Evolutionary conservation across 805 yeast genomes (phyloP).

Genomic region (Wickerhamiella alocasiicola): DNA sequence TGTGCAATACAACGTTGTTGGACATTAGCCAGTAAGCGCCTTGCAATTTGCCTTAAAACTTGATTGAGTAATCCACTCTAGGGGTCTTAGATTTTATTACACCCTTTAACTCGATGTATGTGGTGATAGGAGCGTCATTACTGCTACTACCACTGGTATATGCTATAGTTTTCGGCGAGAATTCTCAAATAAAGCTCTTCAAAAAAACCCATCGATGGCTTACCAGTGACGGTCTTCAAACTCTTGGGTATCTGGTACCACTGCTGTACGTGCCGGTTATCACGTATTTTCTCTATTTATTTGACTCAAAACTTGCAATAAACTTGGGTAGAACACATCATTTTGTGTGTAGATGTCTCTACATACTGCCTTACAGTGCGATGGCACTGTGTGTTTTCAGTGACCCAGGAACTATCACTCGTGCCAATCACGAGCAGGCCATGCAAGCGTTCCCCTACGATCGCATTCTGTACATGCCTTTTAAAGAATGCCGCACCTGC

Average conservation of each 20-base stretch:
- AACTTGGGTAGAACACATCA: constrained; percentile 10
- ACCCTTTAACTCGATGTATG: no score
- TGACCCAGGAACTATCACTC: constrained; percentile 30
- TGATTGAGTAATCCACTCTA: constrained; percentile 3
- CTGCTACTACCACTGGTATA: constrained; percentile 2
- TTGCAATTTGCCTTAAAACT: constrained; percentile 1
- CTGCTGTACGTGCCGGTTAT: constrained; percentile 14
- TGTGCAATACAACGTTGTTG: constrained; percentile 21
- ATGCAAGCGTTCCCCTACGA: constrained; percentile 32
- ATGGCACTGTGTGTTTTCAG: constrained; percentile 25
- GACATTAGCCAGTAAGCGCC: constrained; percentile 13
- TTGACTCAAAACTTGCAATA: constrained; percentile 13
- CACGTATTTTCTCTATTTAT: constrained; percentile 17
- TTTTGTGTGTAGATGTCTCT: constrained; percentile 14
- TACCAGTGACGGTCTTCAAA: constrained; percentile 2
- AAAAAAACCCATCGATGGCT: neutral
- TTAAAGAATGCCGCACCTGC: constrained; percentile 39
- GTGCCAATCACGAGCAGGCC: constrained; percentile 20
- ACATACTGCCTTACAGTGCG: constrained; percentile 18
- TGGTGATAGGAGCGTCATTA: neutral
- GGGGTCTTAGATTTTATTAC: no score
- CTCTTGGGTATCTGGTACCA: constrained; percentile 19
- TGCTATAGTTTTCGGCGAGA: constrained; percentile 8
- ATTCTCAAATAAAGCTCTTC: neutral
- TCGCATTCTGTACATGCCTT: constrained; percentile 40